phyloP scores from a whole-genome alignment of 2,329 filamentous ascomycete genomes.

The Albifimbria verrucaria region DNA sequence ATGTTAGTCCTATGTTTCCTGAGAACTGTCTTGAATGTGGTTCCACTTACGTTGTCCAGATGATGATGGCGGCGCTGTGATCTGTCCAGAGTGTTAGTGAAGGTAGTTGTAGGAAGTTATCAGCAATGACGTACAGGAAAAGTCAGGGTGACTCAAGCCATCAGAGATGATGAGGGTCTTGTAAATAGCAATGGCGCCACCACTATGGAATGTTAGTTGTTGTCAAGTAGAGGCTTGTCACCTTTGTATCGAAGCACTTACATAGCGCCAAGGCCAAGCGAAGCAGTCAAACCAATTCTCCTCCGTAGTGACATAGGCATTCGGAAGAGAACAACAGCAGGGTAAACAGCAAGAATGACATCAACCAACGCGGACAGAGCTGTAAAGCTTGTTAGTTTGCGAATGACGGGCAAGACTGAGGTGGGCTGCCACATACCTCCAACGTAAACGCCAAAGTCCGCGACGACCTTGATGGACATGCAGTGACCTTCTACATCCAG shows the following conservation, averaged over 20 bases:
- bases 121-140: background rate
- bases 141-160: background rate
- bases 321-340: conserved; percentile 15
- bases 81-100: background rate
- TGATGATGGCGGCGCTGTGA: conserved; percentile 2
- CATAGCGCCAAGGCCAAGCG: conserved; percentile 22
- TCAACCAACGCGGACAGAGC: conserved; percentile 20
- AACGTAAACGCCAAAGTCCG: conserved; percentile 12
- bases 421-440: conserved; percentile 6
- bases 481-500: conserved; percentile 13
- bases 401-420: background rate
- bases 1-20: background rate
- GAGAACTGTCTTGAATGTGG: background rate
- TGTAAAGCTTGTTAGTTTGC: conserved; percentile 2
- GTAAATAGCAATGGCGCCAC: conserved; percentile 2
- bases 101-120: background rate
- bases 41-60: conserved; percentile 2
- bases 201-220: background rate
- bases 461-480: conserved; percentile 12
- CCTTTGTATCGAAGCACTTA: conserved; percentile 10
- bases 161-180: background rate
- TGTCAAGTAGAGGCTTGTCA: background rate
- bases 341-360: conserved; percentile 21
- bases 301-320: conserved; percentile 19
- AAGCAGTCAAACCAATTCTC: conserved; percentile 18